Evolutionary conservation across 805 yeast genomes (phyloP).

Genomic region (Schwanniomyces vanrijiae): DNA sequence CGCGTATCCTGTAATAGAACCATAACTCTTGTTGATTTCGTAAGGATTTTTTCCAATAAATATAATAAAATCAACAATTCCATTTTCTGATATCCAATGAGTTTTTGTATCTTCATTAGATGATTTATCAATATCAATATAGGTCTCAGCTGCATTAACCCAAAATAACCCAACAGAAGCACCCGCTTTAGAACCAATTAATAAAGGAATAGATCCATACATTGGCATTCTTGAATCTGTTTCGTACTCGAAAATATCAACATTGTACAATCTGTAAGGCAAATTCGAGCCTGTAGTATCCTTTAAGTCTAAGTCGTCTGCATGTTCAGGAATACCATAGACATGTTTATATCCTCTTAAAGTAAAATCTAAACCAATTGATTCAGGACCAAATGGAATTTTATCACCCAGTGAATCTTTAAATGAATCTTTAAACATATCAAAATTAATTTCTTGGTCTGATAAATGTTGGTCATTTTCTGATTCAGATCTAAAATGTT

Average conservation of each 20-base stretch:
- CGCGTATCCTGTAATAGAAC: constrained; percentile 70
- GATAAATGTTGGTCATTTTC: constrained; percentile 38
- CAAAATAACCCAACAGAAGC: constrained; percentile 79
- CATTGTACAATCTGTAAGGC: constrained; percentile 89
- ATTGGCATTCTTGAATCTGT: constrained; percentile 79
- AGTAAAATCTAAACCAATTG: constrained; percentile 76
- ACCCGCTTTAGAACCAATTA: constrained; percentile 64
- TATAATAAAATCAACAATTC: constrained; percentile 72
- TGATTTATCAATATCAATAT: constrained; percentile 63
- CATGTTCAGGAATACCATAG: constrained; percentile 97
- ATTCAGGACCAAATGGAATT: constrained; percentile 83
- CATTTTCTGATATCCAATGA: constrained; percentile 95
- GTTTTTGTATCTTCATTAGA: constrained; percentile 39
- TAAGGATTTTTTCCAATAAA: constrained; percentile 60
- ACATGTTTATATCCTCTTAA: constrained; percentile 62
- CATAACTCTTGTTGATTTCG: constrained; percentile 60
- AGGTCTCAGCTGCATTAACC: constrained; percentile 92
- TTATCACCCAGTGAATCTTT: constrained; percentile 64
- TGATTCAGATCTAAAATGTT: constrained; percentile 60
- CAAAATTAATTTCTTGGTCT: constrained; percentile 62
- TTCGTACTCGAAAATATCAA: constrained; percentile 94
- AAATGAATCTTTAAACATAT: constrained; percentile 72
- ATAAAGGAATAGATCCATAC: constrained; percentile 93
- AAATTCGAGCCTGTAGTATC: constrained; percentile 59
- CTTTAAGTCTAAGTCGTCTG: constrained; percentile 71